Conservation (phyloP, 129 eudicot genomes). For the carrot (Daucus carota) region DNA sequence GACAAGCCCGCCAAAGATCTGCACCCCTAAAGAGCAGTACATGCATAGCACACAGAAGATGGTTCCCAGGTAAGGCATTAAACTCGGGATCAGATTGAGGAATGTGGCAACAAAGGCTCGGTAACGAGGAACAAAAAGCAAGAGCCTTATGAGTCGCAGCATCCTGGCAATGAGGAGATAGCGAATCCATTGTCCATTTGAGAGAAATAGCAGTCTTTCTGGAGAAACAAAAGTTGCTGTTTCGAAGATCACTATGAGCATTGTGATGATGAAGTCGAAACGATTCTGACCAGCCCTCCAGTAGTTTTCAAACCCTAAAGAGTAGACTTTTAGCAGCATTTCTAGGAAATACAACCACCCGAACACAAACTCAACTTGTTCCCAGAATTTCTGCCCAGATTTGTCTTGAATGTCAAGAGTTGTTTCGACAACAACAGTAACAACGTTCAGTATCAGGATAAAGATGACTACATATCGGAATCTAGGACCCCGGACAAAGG, state of each 20-base stretch:
- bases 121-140: conserved; percentile 76
- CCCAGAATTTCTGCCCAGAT: conserved; percentile 80
- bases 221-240: conserved; percentile 77
- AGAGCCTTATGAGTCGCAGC: conserved; percentile 80
- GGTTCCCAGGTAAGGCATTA: conserved; percentile 95
- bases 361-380: conserved; percentile 73
- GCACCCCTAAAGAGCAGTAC: conserved; percentile 84
- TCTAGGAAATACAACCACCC: conserved; percentile 94
- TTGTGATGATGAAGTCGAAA: conserved; percentile 85
- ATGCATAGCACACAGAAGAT: conserved; percentile 82
- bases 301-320: conserved; percentile 78
- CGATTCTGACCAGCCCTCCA: conserved; percentile 95
- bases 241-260: conserved; percentile 96
- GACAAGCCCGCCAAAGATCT: conserved; percentile 89
- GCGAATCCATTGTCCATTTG: conserved; percentile 98
- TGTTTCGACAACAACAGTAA: conserved; percentile 78
- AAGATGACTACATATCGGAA: conserved; percentile 53
- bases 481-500: conserved; percentile 42
- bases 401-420: conserved; percentile 78
- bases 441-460: conserved; percentile 63
- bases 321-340: conserved; percentile 72
- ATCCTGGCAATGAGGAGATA: conserved; percentile 96
- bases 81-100: conserved; percentile 81
- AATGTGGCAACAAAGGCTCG: conserved; percentile 92
- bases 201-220: conserved; percentile 48